These are phyloP conservation scores for Lentinula sp. DNA, from an alignment of 768 basidiomycete species.

Conservation along the genomic window DNA sequence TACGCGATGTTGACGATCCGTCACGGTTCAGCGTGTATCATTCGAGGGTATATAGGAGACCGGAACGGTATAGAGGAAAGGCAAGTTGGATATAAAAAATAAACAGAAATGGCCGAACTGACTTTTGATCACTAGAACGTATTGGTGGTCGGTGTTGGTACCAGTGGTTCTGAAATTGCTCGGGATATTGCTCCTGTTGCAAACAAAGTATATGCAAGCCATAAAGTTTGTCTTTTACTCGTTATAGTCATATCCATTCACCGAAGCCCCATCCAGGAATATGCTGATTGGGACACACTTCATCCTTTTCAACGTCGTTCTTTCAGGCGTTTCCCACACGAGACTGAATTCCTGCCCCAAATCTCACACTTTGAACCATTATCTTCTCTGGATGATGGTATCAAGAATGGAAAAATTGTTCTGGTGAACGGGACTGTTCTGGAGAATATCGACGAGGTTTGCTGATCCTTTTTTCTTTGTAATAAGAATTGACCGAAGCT, in stretches of 20 bases:
- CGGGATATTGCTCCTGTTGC: slow-evolving; percentile 14
- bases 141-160: slow-evolving; percentile 14
- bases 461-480: background rate
- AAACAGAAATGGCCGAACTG: background rate
- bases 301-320: slow-evolving; percentile 20
- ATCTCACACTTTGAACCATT: slow-evolving; percentile 20
- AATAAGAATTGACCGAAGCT: background rate
- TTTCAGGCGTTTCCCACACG: slow-evolving; percentile 17
- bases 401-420: slow-evolving; percentile 18
- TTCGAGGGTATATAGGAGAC: slow-evolving; percentile 24
- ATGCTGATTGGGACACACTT: slow-evolving; percentile 14
- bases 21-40: slow-evolving; percentile 17
- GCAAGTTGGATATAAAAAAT: slow-evolving; percentile 8
- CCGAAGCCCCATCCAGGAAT: slow-evolving; percentile 5
- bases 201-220: slow-evolving; percentile 10
- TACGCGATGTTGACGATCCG: slow-evolving; percentile 9
- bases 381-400: slow-evolving; percentile 10
- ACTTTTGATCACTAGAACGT: slow-evolving; percentile 7
- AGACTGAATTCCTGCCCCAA: slow-evolving; percentile 21
- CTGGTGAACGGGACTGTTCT: slow-evolving; percentile 23
- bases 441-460: slow-evolving; percentile 21
- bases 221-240: slow-evolving; percentile 11
- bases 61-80: slow-evolving; percentile 22
- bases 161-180: slow-evolving; percentile 16
- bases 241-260: background rate